These are phyloP conservation scores for Chaetoceros muelleri DNA, from an alignment of 108 stramenopile species.

Conservation along the genomic window DNA sequence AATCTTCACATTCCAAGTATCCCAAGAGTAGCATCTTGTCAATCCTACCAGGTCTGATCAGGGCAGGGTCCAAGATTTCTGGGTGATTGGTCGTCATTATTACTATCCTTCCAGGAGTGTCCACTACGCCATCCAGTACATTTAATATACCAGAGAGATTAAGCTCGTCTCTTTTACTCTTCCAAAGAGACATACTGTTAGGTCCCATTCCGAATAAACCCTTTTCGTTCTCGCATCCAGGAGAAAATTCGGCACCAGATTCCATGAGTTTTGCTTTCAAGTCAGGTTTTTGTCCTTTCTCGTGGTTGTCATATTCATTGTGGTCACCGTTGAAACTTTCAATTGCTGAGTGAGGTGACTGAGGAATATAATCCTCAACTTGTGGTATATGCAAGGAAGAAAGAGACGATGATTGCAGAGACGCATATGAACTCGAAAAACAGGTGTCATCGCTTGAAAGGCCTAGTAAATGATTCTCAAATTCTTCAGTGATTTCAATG, in stretches of 20 bases:
- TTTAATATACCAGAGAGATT: constrained; percentile 56
- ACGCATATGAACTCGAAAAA: background rate
- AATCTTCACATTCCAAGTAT: constrained; percentile 31
- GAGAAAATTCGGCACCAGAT: background rate
- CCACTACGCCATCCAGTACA: constrained; percentile 76
- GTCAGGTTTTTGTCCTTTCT: background rate
- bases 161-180: constrained; percentile 29
- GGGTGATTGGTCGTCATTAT: constrained; percentile 79
- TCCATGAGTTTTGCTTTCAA: background rate
- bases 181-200: constrained; percentile 7
- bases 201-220: background rate
- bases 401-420: background rate
- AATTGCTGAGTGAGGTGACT: too few relatives aligned
- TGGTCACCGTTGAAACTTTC: background rate
- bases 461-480: constrained; percentile 30
- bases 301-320: background rate
- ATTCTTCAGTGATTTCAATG: constrained; percentile 16
- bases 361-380: too few relatives aligned
- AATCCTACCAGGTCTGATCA: constrained; percentile 75
- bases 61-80: constrained; percentile 67
- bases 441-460: background rate
- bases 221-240: background rate
- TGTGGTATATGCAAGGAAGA: background rate
- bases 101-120: constrained; percentile 66
- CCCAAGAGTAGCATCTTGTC: constrained; percentile 55